phyloP scores from a whole-genome alignment of 2,329 filamentous ascomycete species.

The Leptographium galeiforme region DNA sequence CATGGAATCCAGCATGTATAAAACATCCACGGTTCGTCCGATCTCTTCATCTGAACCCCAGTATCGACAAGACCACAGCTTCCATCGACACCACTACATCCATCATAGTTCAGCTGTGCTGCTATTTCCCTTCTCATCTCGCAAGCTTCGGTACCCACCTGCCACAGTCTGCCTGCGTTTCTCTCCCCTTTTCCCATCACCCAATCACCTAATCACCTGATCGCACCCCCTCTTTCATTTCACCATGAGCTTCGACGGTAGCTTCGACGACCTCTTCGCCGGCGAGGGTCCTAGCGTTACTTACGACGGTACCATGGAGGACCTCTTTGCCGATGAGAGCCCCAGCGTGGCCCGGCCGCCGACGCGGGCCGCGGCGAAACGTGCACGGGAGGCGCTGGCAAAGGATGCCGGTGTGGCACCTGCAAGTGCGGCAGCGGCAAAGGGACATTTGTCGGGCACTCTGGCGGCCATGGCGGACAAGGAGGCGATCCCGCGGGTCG shows the following conservation, averaged over 20 bases:
- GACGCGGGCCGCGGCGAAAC: neutral
- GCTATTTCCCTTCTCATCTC: slow-evolving; percentile 1
- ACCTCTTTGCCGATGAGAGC: neutral
- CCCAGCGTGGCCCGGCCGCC: too few species aligned
- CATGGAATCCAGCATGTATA: too few species aligned
- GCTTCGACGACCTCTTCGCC: neutral
- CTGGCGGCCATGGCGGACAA: neutral
- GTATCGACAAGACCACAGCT: neutral
- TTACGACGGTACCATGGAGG: neutral
- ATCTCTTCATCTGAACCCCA: neutral
- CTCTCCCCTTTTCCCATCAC: too few species aligned
- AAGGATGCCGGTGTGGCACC: too few species aligned
- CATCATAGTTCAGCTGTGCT: slow-evolving; percentile 9
- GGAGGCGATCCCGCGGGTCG: neutral
- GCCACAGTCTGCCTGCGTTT: too few species aligned
- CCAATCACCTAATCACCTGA: neutral
- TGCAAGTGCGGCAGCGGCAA: too few species aligned
- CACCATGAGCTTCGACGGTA: neutral
- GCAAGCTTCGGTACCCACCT: neutral
- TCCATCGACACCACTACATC: neutral
- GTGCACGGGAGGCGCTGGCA: too few species aligned
- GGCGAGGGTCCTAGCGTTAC: too few species aligned
- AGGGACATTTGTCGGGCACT: too few species aligned
- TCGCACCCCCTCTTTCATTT: too few species aligned
- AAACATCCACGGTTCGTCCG: too few species aligned